Evolutionary conservation across 306 rosid genomes (phyloP).

Genomic region (Cucumis melo): DNA sequence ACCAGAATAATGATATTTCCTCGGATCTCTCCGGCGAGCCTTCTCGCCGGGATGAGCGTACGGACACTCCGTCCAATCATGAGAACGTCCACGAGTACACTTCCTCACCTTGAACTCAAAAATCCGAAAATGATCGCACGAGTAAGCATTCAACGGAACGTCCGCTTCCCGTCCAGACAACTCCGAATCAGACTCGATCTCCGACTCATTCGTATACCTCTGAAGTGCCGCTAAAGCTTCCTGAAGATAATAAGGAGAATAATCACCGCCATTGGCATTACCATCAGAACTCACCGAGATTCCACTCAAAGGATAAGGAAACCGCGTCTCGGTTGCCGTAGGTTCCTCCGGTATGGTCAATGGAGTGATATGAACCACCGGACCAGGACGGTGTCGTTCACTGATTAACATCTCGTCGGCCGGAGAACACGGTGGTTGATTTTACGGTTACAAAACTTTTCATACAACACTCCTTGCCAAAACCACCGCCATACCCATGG

Average conservation of each 20-base stretch:
- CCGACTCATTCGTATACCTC: conserved; percentile 44
- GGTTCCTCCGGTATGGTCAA: conserved; percentile 48
- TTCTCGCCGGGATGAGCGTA: conserved; percentile 98
- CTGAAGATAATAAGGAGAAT: conserved; percentile 36
- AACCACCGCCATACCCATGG: conserved; percentile 3
- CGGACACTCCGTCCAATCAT: conserved; percentile 99
- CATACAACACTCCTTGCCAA: conserved; percentile 8
- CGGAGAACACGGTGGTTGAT: not conserved
- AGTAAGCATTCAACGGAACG: conserved; percentile 66
- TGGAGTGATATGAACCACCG: conserved; percentile 63
- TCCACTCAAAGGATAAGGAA: conserved; percentile 24
- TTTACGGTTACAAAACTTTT: conserved; percentile 18
- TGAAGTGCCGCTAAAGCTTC: conserved; percentile 53
- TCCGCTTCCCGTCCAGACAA: conserved; percentile 30
- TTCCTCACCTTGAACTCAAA: conserved; percentile 80
- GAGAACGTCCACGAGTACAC: conserved; percentile 88
- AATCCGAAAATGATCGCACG: conserved; percentile 89
- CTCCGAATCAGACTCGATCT: conserved; percentile 45
- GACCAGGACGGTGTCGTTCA: conserved; percentile 48
- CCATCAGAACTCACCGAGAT: conserved; percentile 27
- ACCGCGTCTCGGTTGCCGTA: conserved; percentile 30
- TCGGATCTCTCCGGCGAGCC: conserved; percentile 92
- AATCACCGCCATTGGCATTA: conserved; percentile 31
- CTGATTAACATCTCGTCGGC: conserved; percentile 51
- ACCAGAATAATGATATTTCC: conserved; percentile 80